Evolutionary conservation across 1,139 yeast species (phyloP).

Genomic region (Saccharomycopsis crataegensis): DNA sequence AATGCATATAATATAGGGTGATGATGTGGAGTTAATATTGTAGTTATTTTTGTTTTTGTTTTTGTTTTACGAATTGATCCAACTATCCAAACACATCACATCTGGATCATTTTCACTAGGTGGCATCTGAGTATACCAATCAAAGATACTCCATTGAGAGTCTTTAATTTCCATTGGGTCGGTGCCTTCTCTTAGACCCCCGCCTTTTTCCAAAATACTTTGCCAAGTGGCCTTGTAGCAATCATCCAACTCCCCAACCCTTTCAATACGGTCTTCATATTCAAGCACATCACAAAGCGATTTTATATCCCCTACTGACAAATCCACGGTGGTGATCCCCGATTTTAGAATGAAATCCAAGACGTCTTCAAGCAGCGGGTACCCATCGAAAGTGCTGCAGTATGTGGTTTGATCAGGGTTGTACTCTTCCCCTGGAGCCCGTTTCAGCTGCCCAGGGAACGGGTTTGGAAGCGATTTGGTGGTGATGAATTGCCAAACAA

Average conservation of each 20-base stretch:
- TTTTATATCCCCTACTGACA: conserved; percentile 66
- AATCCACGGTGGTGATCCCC: conserved; percentile 76
- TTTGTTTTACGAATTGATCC: conserved; percentile 15
- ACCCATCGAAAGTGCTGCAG: conserved; percentile 51
- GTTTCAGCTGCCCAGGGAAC: conserved; percentile 29
- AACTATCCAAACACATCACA: conserved; percentile 15
- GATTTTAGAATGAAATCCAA: conserved; percentile 67
- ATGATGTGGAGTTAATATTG: no score
- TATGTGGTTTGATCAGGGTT: conserved; percentile 33
- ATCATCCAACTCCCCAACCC: conserved; percentile 31
- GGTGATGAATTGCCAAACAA: conserved; percentile 83
- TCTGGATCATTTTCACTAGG: conserved; percentile 18
- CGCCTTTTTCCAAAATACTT: conserved; percentile 56
- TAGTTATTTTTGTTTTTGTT: no score
- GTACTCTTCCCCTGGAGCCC: conserved; percentile 20
- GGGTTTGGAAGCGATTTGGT: conserved; percentile 70
- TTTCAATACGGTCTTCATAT: conserved; percentile 79
- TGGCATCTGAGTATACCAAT: conserved; percentile 16
- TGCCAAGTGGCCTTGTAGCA: conserved; percentile 45
- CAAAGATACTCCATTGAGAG: conserved; percentile 15
- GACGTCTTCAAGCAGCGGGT: conserved; percentile 65
- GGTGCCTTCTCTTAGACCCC: conserved; percentile 31
- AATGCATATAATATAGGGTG: no score
- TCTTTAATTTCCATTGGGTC: conserved; percentile 13
- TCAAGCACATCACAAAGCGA: conserved; percentile 82